Conservation (phyloP, 169 alveolate species). For the Cryptosporidium ryanae region DNA sequence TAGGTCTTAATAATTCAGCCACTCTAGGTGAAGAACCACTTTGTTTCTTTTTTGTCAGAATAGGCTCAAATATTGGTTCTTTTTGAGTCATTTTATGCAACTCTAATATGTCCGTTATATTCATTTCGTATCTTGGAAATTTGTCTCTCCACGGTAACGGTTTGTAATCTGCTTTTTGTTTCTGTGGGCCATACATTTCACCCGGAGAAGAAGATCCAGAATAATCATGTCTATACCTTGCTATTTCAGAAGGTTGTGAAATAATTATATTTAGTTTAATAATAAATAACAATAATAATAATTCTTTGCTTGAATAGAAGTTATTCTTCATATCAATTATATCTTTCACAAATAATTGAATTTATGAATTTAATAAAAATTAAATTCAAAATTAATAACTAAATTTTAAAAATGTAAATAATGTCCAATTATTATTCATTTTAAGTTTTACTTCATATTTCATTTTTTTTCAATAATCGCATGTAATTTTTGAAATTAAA, state of each 20-base stretch:
- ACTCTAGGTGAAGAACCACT: constrained; percentile 40
- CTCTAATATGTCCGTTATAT: constrained; percentile 50
- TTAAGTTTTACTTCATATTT: no score
- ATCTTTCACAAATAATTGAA: no score
- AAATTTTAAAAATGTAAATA: no score
- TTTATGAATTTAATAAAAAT: no score
- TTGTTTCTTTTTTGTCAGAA: constrained; percentile 22
- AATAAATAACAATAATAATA: no score
- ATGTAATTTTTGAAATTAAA: no score
- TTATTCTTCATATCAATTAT: no score
- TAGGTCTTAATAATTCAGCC: constrained; percentile 34
- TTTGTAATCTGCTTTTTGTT: constrained; percentile 30
- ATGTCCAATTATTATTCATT: no score
- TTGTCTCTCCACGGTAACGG: constrained; percentile 69
- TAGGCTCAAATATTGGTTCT: constrained; percentile 50
- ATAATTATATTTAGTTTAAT: no score
- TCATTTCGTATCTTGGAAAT: constrained; percentile 52
- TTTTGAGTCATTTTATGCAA: constrained; percentile 50
- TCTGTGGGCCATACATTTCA: constrained; percentile 65
- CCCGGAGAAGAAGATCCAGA: constrained; percentile 49
- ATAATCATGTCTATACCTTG: constrained; percentile 48
- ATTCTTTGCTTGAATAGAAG: no score
- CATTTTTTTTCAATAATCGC: no score
- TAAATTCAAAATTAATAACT: no score
- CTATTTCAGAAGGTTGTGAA: constrained; percentile 13